phyloP scores from a whole-genome alignment of 1,284 basidiomycete species.

The Butyriboletus appendiculatus region DNA sequence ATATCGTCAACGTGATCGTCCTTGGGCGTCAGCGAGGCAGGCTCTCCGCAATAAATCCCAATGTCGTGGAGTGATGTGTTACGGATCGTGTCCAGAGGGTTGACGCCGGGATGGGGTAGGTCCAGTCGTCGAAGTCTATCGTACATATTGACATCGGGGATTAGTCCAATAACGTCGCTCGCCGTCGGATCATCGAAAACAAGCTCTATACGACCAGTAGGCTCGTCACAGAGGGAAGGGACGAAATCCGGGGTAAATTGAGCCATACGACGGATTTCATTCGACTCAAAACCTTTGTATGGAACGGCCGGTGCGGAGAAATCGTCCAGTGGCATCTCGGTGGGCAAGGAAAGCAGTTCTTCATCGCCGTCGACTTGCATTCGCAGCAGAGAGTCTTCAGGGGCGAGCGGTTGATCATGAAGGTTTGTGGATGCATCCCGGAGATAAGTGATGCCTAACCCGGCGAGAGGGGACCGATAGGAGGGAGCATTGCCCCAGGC shows the following conservation, averaged over 20 bases:
- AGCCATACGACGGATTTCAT: not conserved
- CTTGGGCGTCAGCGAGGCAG: not conserved
- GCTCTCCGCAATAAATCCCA: constrained; percentile 2
- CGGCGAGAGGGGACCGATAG: constrained; percentile 24
- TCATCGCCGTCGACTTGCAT: constrained; percentile 14
- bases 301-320: not conserved
- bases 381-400: constrained; percentile 2
- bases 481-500: constrained; percentile 21
- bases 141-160: constrained; percentile 50
- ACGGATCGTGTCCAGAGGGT: constrained; percentile 49
- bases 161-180: constrained; percentile 34
- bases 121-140: constrained; percentile 29
- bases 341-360: not conserved
- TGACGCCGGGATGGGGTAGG: constrained; percentile 36
- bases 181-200: constrained; percentile 17
- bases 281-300: not conserved
- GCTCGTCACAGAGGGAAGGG: not conserved
- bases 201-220: not conserved
- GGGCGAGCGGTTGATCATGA: not conserved
- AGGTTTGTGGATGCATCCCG: not conserved
- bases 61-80: constrained; percentile 5
- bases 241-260: not conserved
- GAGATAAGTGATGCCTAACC: constrained; percentile 32
- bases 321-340: not conserved
- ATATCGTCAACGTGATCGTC: constrained; percentile 4